Evolutionary conservation across 2,329 filamentous ascomycete genomes (phyloP).

Genomic region (Colletotrichum sp.): DNA sequence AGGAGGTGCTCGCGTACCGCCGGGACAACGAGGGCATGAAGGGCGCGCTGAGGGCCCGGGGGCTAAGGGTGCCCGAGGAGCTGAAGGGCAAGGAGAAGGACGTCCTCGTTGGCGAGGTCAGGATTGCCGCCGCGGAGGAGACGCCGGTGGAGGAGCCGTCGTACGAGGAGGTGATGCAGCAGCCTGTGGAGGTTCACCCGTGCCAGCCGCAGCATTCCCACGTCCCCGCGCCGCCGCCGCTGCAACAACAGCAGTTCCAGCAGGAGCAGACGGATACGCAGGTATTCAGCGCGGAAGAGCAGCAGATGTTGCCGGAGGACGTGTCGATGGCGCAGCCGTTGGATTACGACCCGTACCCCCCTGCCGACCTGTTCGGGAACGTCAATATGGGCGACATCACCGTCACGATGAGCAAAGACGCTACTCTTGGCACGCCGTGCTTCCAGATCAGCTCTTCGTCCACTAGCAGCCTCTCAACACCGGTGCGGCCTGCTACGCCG

Average conservation of each 20-base stretch:
- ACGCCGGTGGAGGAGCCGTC: background rate
- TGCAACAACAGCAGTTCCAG: background rate
- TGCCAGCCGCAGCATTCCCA: background rate
- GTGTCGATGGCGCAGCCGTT: background rate
- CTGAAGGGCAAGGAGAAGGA: background rate
- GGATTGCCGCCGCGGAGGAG: background rate
- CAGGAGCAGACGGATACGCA: background rate
- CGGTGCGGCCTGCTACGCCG: slow-evolving; percentile 20
- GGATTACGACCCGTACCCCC: slow-evolving; percentile 13
- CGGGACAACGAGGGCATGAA: slow-evolving; percentile 51
- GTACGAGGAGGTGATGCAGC: background rate
- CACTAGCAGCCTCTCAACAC: slow-evolving; percentile 18
- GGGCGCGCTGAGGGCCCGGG: slow-evolving; percentile 32
- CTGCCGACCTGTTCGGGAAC: slow-evolving; percentile 34
- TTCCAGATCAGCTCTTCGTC: slow-evolving; percentile 44
- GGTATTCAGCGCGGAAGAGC: background rate
- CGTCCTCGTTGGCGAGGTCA: background rate
- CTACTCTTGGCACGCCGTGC: slow-evolving; percentile 44
- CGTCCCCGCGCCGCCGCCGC: background rate
- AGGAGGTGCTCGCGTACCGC: slow-evolving; percentile 40
- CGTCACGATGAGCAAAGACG: slow-evolving; percentile 47
- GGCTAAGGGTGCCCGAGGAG: slow-evolving; percentile 4
- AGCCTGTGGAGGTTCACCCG: background rate
- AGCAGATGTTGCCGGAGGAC: slow-evolving; percentile 10
- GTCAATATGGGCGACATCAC: slow-evolving; percentile 43